Percentiles rank a stretch among this genome's conserved stretches.
These are phyloP conservation scores for Dioscorea dumetorum DNA, from an alignment of 106 monocot species.

Conservation along the genomic window DNA sequence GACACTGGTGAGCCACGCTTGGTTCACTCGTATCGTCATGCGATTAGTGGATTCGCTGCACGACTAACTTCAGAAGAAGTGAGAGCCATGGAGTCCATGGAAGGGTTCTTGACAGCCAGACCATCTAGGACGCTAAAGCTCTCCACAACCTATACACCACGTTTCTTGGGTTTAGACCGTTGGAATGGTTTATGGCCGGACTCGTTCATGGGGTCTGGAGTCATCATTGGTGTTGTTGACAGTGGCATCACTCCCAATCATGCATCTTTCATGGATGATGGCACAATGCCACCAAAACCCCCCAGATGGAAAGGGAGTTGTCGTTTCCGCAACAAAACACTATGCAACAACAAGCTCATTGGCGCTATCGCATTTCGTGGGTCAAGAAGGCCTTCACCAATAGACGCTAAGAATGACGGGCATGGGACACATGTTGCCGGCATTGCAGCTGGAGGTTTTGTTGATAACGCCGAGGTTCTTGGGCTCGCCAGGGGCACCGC, in stretches of 20 bases:
- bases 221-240: conserved; percentile 1
- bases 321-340: no score
- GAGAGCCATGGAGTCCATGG: background rate
- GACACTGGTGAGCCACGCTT: background rate
- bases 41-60: conserved; percentile 3
- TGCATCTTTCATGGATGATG: background rate
- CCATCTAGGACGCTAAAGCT: background rate
- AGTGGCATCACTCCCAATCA: conserved; percentile 3
- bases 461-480: no score
- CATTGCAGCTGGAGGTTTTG: no score
- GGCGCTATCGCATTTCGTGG: no score
- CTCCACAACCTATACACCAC: background rate
- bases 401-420: no score
- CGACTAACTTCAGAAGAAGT: background rate
- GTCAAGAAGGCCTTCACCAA: no score
- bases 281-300: background rate
- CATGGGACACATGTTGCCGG: no score
- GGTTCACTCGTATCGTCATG: background rate
- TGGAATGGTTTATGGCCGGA: background rate
- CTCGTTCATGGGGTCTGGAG: background rate
- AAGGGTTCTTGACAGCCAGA: background rate
- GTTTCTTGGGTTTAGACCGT: background rate
- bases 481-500: no score
- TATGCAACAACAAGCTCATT: conserved; percentile 55
- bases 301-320: background rate